Base-by-base conservation (phyloP, 2,329 filamentous ascomycete species). In the Nothophaeocryptopus gaeumannii region DNA sequence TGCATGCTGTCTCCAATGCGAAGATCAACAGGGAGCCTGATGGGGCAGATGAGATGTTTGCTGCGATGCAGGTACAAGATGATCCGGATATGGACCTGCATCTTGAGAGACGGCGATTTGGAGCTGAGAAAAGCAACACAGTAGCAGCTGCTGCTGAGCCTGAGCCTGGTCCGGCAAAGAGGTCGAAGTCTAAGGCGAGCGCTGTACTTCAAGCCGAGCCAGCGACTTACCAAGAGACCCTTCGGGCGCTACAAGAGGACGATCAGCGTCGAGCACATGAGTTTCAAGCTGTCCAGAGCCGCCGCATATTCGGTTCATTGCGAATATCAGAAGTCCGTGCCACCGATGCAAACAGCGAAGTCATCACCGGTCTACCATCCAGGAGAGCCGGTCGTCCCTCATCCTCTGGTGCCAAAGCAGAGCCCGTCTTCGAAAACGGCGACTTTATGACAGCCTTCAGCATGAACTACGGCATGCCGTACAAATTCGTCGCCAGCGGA, bases 31-130 rank as follows among this genome's bases (percentile, higher is more conserved):
- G 67, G 12, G 72, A 76, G n/a, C 39, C 60, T 0, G 72, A 74
- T 31, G 86, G 85, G 0, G 75, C 85, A 0, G 71, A 89, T 58
- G 76, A 81, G 2, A 72, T 89, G 51, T 87, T 86, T 54, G 58
- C 69, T 44, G 67, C 70, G 32, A 61, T 78, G 20, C 72, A 76
- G 54, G 51, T 54, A 39, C 58, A 62, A 29, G 47, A 58, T 14
- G 54, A 58, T 36, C 47, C 54, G 2, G 48, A 47, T 13, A 58
- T 58, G 55, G 68, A 77, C 34, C 67, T 74, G 31, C 71, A 64
- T 29, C 54, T 70, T 16, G 61, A 67, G 47, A 58, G 68, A 8
- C 59, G 65, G 9, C 44, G 55, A 5, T 65, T 65, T 20, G 20
- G 20, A 42, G 39, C 39, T 26, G 30, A 32, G 10, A 15, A 15